Base-by-base conservation (phyloP, 768 basidiomycete genomes). In the Tricholoma bakamatsutake region DNA sequence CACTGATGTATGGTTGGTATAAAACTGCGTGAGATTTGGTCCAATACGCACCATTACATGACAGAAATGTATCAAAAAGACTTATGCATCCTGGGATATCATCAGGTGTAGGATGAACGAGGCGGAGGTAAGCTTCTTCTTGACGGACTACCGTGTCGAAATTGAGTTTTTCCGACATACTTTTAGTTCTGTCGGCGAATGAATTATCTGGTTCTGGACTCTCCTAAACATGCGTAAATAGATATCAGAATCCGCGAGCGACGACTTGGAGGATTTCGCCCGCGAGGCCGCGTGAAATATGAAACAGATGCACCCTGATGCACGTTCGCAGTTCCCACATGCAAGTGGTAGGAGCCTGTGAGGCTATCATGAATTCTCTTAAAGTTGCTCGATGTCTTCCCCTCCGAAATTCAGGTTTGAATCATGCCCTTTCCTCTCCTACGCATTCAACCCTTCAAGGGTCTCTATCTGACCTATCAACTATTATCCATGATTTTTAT, bases 31-130 rank as follows among this genome's bases (percentile, higher is more conserved):
- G 31, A 53, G 7, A 52, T 73, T 60, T 53, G 11, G 27, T 12
- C 37, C 40, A 37, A n/a, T 15, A 28, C 62, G 52, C 60, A 82
- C 90, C 80, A 65, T 86, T 81, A 69, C 92, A 93, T 4, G 79
- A 74, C 49, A 89, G 71, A 68, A 86, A 89, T 21, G 79, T 79
- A 65, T 90, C 87, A 53, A 93, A 81, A 11, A 90, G 74, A 50
- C 74, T 82, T 71, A 90, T 80, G 69, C 94, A 97, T 59, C 83
- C 77, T 18, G 94, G 94, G 34, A 92, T 81, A 57, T 95, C 93
- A 5, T 85, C 86, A 13, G 81, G 69, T 0, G 84, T 87, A 6
- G 91, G 92, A 64, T 93, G 83, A 13, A 88, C 71, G 49, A 71
- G 73, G 43, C 76, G 77, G 33, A 93, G 76, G 59, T 84, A 81